Conservation (phyloP, 164 flowering plant genomes). For the Euptelea pleiosperma region DNA sequence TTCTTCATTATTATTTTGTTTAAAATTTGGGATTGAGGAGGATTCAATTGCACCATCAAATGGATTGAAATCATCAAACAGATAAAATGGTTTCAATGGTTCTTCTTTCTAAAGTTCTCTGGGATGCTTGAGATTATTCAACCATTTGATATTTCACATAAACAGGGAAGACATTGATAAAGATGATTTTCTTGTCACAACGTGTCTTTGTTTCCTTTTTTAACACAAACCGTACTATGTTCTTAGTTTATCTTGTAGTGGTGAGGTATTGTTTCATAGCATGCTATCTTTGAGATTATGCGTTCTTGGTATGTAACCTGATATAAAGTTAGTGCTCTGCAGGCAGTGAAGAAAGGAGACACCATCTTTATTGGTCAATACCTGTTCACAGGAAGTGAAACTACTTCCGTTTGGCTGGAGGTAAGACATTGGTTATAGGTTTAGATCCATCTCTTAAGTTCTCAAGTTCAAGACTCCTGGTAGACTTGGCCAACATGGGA, state of each 20-base stretch:
- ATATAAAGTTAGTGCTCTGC: constrained; percentile 22
- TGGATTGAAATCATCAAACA: neutral
- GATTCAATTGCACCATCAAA: neutral
- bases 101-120: neutral
- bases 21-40: no score
- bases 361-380: constrained; percentile 93
- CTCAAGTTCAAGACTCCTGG: neutral
- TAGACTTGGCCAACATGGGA: constrained; percentile 2
- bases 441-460: neutral
- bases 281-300: neutral
- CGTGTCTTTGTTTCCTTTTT: neutral
- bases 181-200: neutral
- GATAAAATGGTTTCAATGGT: no score
- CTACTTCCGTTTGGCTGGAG: constrained; percentile 98
- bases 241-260: no score
- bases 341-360: constrained; percentile 87
- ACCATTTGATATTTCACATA: neutral
- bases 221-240: neutral
- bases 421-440: constrained; percentile 33
- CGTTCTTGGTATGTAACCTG: neutral
- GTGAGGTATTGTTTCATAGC: neutral
- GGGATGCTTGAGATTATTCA: neutral
- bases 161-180: neutral
- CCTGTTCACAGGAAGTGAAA: constrained; percentile 97
- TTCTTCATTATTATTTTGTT: no score